Percentiles rank a stretch among this genome's conserved stretches.
Conservation (phyloP, 2,329 filamentous ascomycete species). For the Colletotrichum tanaceti region DNA sequence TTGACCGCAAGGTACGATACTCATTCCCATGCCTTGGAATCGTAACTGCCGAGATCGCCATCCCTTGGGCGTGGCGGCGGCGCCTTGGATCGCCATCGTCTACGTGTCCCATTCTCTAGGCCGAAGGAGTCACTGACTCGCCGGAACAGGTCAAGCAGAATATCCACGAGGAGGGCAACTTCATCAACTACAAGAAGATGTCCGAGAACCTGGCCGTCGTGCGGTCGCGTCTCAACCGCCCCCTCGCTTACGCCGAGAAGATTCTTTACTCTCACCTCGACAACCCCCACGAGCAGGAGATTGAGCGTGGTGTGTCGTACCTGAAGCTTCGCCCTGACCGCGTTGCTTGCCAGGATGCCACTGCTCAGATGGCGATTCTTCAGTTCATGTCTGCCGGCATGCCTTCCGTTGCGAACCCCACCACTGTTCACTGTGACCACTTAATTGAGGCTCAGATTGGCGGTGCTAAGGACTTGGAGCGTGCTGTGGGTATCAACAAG, state of each 20-base stretch:
- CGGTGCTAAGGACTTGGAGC: constrained; percentile 90
- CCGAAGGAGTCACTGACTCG: constrained; percentile 19
- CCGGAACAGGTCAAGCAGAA: constrained; percentile 81
- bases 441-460: constrained; percentile 98
- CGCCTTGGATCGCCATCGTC: neutral
- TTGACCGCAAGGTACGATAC: constrained; percentile 84
- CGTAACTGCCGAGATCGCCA: no score
- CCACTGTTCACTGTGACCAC: constrained; percentile 98
- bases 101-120: neutral
- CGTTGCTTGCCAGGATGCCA: constrained; percentile 99
- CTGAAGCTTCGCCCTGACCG: constrained; percentile 96
- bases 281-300: constrained; percentile 94
- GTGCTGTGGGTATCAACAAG: constrained; percentile 95
- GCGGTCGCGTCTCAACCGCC: constrained; percentile 87
- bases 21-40: neutral
- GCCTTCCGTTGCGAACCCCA: constrained; percentile 92
- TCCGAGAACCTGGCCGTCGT: constrained; percentile 96
- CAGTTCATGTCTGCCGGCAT: constrained; percentile 99
- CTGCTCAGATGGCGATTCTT: constrained; percentile 98
- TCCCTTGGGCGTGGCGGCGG: neutral
- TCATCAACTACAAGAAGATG: constrained; percentile 99
- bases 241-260: constrained; percentile 97
- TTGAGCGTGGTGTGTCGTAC: constrained; percentile 95
- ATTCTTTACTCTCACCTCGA: constrained; percentile 99
- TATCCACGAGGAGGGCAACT: constrained; percentile 95